A percentile compares a stretch with the other conserved stretches of the same genome.
Evolutionary conservation across 257 asterid species (phyloP).

Genomic region (Solanum gracilifrons): DNA sequence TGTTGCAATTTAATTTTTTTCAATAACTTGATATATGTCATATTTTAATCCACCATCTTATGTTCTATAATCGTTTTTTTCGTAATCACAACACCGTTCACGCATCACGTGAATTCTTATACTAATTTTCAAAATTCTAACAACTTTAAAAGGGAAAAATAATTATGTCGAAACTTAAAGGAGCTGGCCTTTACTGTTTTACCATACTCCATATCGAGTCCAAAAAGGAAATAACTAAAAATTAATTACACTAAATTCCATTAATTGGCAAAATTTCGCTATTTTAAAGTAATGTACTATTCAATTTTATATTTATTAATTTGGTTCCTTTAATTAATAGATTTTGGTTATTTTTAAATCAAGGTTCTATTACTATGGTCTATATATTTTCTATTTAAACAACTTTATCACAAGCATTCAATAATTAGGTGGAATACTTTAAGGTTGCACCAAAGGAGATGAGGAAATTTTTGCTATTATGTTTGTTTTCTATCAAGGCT

Average conservation of each 20-base stretch:
- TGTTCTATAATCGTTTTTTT: no score
- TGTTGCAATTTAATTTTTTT: not conserved
- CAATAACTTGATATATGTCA: not conserved
- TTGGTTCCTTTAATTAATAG: not conserved
- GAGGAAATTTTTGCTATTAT: not conserved
- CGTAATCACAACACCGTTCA: no score
- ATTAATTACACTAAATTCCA: not conserved
- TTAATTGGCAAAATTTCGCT: not conserved
- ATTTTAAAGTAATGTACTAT: not conserved
- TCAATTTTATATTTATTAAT: not conserved
- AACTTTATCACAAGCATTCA: not conserved
- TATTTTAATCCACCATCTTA: not conserved
- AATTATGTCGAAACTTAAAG: not conserved
- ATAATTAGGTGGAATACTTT: not conserved
- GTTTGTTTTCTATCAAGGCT: not conserved
- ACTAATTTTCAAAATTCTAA: not conserved
- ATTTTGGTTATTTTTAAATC: not conserved
- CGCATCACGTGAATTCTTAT: no score
- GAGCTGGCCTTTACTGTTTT: not conserved
- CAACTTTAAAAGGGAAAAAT: not conserved
- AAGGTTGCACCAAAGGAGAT: not conserved
- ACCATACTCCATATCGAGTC: no score
- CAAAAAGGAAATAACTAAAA: not conserved
- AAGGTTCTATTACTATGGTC: not conserved
- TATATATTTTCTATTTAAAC: not conserved